Percentiles rank a stretch among this genome's conserved stretches.
Conservation (phyloP, 164 flowering plant genomes). For the Magnolia kwangsiensis region DNA sequence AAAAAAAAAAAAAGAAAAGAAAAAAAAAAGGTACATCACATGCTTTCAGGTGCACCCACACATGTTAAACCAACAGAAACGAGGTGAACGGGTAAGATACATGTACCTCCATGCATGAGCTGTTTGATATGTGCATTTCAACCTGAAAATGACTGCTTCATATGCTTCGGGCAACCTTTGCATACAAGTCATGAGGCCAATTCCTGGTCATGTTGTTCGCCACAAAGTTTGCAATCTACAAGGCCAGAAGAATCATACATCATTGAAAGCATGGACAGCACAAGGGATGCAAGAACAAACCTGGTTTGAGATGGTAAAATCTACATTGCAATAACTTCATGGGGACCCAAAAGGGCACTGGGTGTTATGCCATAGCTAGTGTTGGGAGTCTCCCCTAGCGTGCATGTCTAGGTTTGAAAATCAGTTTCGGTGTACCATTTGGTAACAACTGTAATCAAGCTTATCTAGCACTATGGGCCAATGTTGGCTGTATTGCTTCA, state of each 20-base stretch:
- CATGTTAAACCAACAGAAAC: background rate
- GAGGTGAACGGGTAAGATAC: background rate
- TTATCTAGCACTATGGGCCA: no score
- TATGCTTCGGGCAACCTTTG: constrained; percentile 72
- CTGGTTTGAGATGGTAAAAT: background rate
- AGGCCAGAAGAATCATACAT: background rate
- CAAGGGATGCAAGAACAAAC: background rate
- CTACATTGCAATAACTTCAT: no score
- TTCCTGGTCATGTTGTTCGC: constrained; percentile 70
- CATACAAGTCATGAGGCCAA: constrained; percentile 90
- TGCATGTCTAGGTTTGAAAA: no score
- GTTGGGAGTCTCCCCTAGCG: no score
- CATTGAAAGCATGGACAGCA: background rate
- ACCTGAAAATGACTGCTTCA: constrained; percentile 23
- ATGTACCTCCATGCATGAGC: background rate
- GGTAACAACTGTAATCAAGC: no score
- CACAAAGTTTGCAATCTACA: constrained; percentile 84
- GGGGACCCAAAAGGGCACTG: no score
- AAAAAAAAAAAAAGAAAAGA: no score
- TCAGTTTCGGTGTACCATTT: no score
- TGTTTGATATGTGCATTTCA: background rate
- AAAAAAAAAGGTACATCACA: no score
- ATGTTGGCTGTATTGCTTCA: no score
- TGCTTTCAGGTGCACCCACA: background rate
- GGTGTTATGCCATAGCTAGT: no score